Conservation (phyloP, 805 yeast genomes). For the Starmerella apicola region DNA sequence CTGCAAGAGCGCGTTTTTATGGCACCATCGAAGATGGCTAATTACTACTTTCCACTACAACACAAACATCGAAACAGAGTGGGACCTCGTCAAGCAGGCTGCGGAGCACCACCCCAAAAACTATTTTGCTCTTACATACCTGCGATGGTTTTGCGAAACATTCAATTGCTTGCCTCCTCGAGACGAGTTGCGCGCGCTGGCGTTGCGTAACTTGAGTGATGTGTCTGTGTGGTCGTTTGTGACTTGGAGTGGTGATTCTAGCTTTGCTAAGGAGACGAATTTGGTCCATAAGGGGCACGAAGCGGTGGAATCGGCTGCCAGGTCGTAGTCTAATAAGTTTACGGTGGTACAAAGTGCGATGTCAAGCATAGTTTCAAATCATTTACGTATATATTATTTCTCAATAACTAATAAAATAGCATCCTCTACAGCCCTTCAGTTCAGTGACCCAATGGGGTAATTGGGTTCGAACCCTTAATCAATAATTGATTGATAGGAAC, state of each 20-base stretch:
- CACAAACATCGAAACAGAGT: conserved; percentile 19
- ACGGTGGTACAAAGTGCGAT: too few species aligned
- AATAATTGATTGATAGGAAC: too few species aligned
- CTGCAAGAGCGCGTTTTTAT: conserved; percentile 30
- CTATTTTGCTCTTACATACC: conserved; percentile 38
- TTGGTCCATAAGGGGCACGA: neutral
- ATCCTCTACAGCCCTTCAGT: too few species aligned
- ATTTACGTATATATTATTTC: too few species aligned
- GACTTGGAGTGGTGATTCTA: conserved; percentile 7
- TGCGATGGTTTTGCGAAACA: conserved; percentile 7
- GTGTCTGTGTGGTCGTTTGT: conserved; percentile 28
- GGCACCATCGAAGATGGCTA: conserved; percentile 30
- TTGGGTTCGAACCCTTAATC: too few species aligned
- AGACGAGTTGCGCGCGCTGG: conserved; percentile 2
- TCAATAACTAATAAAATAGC: too few species aligned
- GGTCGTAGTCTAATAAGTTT: too few species aligned
- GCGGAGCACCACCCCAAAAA: conserved; percentile 34
- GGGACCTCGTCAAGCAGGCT: conserved; percentile 27
- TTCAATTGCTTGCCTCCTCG: neutral
- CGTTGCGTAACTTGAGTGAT: conserved; percentile 23
- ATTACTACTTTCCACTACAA: conserved; percentile 1
- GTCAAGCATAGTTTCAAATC: too few species aligned
- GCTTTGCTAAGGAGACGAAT: conserved; percentile 7
- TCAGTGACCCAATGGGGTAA: too few species aligned
- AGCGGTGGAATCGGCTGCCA: neutral